Conservation (phyloP, 345 rosid species). For the Cardamine occulta region DNA sequence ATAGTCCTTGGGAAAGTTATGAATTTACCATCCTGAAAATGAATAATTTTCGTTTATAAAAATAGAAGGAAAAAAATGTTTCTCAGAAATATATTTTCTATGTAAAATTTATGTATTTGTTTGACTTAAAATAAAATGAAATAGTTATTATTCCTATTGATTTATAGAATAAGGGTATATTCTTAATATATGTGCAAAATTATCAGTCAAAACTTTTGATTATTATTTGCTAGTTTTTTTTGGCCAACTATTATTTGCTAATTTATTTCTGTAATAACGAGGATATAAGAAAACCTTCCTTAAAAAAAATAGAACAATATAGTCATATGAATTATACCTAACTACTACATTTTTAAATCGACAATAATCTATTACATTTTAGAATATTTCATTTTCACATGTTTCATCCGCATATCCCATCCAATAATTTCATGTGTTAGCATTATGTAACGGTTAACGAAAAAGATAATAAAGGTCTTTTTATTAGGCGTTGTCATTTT, state of each 20-base stretch:
- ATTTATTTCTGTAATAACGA: neutral
- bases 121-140: neutral
- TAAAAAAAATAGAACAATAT: neutral
- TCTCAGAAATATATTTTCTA: neutral
- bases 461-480: neutral
- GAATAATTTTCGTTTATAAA: too few relatives aligned
- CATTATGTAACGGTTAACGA: constrained; percentile 24
- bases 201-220: neutral
- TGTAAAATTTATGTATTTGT: neutral
- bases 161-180: neutral
- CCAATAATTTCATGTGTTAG: constrained; percentile 10
- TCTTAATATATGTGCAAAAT: too few relatives aligned
- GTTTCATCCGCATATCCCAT: neutral
- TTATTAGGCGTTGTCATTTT: constrained; percentile 17
- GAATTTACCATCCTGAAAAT: neutral
- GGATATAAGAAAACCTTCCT: neutral
- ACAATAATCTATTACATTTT: too few relatives aligned
- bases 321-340: neutral
- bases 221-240: neutral
- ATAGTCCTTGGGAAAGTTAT: neutral
- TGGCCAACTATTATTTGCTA: neutral
- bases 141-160: neutral
- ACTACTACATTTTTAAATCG: too few relatives aligned
- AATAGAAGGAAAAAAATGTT: neutral
- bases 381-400: neutral